Evolutionary conservation across 345 rosid genomes (phyloP), one percentile per base, ranked within the genome.

Genomic region (Syzygium aqueum): DNA sequence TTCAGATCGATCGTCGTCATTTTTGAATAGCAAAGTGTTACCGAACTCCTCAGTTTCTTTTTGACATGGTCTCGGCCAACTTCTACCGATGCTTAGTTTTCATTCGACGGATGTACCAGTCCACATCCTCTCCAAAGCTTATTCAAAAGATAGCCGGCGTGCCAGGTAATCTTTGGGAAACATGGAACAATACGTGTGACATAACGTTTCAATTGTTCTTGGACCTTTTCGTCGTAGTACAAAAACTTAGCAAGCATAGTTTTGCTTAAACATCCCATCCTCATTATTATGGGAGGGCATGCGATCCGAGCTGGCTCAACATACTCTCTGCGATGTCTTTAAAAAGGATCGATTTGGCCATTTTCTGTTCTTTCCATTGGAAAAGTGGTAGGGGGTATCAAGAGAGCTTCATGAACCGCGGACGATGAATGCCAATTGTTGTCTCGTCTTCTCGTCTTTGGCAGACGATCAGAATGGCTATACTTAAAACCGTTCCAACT

Each of bases 201-300:
- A 43, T 43, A 43, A 43, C 46, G 7, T 43, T 43, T 43, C 46
- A 43, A 33, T 65, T 30, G 11, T 7, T 30, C 43, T 65, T 65
- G 33, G 16, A 65, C 19, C 37, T 61, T n/a, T 61, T 6, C 0
- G 2, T n/a, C 0, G 0, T 6, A 3, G 73, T 61, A 2, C 19
- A n/a, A 14, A 0, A 28, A 57, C 28, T n/a, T 1, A n/a, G 33
- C 73, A 0, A 61, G 73, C 33, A 61, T 13, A 7, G 4, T n/a
- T 3, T 61, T 61, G 1, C 73, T 19, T 61, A 5, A n/a, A 0
- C 73, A 3, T 61, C 33, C 33, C 33, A 14, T n/a, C 33, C 37
- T 12, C 13, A 61, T 61, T n/a, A n/a, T 61, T 13, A 11, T 12
- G 0, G 73, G 2, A 52, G 8, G 73, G 33, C 8, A 61, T 0